phyloP scores from a whole-genome alignment of 2,329 filamentous ascomycete species.

The Alternaria gaisen region DNA sequence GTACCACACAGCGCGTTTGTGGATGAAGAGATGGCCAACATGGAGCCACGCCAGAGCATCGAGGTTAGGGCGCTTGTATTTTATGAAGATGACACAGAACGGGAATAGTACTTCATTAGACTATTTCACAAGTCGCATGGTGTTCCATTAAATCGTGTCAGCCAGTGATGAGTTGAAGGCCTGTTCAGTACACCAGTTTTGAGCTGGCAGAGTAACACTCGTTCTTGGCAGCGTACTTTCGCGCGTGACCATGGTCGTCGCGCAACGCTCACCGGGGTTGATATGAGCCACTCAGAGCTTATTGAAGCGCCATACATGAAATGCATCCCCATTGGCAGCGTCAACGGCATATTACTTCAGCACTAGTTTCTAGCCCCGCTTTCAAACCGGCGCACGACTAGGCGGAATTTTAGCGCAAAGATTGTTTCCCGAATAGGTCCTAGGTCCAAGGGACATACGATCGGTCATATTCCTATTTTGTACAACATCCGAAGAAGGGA shows the following conservation, averaged over 20 bases:
- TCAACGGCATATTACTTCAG: too few relatives aligned
- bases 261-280: neutral
- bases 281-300: neutral
- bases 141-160: neutral
- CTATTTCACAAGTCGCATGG: neutral
- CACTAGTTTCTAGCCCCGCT: neutral
- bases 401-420: neutral
- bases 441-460: neutral
- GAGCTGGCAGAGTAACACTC: neutral
- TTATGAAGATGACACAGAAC: conserved; percentile 30
- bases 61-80: conserved; percentile 48
- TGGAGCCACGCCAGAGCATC: conserved; percentile 45
- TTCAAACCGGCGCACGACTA: neutral
- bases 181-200: neutral
- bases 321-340: too few relatives aligned
- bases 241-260: neutral
- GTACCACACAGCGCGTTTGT: conserved; percentile 49
- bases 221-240: neutral
- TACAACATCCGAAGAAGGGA: neutral
- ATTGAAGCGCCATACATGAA: too few relatives aligned
- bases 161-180: neutral
- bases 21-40: conserved; percentile 32
- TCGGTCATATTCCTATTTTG: neutral
- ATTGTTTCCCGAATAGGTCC: too few relatives aligned
- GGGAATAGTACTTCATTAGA: neutral